Evolutionary conservation across 805 yeast species (phyloP).

Genomic region (Vanderwaltozyma tropicalis): DNA sequence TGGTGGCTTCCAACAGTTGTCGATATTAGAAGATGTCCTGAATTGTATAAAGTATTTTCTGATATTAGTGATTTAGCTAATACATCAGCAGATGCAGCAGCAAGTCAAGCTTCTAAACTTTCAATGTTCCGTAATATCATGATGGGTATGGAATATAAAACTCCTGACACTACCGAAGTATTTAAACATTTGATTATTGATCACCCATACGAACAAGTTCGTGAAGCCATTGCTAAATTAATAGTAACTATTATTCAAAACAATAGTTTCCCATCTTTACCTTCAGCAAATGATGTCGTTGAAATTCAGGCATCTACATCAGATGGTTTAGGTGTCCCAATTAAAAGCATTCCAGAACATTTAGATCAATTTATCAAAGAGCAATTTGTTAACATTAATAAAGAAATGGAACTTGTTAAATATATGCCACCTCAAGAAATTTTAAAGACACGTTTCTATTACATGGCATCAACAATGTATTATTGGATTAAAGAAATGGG

Average conservation of each 20-base stretch:
- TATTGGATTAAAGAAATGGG: constrained; percentile 48
- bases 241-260: constrained; percentile 28
- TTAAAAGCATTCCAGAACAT: constrained; percentile 23
- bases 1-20: constrained; percentile 64
- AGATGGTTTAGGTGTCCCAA: constrained; percentile 29
- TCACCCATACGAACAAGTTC: constrained; percentile 65
- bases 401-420: constrained; percentile 27
- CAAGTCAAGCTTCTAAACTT: constrained; percentile 48
- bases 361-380: constrained; percentile 31
- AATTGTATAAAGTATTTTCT: constrained; percentile 36
- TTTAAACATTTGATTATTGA: constrained; percentile 35
- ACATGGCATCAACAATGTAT: constrained; percentile 52
- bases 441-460: constrained; percentile 49
- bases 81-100: constrained; percentile 49
- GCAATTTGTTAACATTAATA: constrained; percentile 37
- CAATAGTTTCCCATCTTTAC: constrained; percentile 17
- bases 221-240: constrained; percentile 55
- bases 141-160: constrained; percentile 44
- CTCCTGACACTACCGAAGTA: constrained; percentile 38
- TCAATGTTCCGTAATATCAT: constrained; percentile 43
- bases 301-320: constrained; percentile 4
- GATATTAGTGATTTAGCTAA: constrained; percentile 35
- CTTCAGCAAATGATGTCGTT: background rate
- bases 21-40: constrained; percentile 58
- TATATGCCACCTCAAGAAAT: constrained; percentile 44